Evolutionary conservation across 352 stramenopile species (phyloP).

Genomic region (Globisporangium paddicum): DNA sequence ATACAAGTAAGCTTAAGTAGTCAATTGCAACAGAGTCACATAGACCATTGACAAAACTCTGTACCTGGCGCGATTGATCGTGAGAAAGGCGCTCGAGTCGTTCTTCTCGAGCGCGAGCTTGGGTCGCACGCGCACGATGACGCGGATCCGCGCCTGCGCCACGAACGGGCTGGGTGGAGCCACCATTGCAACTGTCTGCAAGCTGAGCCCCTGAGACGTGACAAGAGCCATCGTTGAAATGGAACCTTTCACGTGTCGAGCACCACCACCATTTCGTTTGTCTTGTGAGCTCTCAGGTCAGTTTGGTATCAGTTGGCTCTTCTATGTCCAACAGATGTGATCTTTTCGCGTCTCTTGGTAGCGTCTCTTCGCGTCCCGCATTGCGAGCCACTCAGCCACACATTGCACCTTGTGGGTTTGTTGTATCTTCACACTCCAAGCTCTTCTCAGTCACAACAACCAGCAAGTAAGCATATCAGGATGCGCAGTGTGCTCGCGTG

Average conservation of each 20-base stretch:
- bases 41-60: not conserved
- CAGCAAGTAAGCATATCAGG: not conserved
- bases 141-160: slow-evolving; percentile 29
- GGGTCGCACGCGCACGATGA: slow-evolving; percentile 45
- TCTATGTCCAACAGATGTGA: slow-evolving; percentile 7
- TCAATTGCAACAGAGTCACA: not conserved
- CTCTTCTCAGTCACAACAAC: not conserved
- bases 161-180: not conserved
- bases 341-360: slow-evolving; percentile 26
- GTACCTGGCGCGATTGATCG: slow-evolving; percentile 21
- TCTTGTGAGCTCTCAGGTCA: not conserved
- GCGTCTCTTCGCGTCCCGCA: slow-evolving; percentile 12
- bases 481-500: slow-evolving; percentile 82
- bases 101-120: slow-evolving; percentile 31
- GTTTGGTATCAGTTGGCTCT: not conserved
- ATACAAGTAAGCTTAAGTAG: no score
- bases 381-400: not conserved
- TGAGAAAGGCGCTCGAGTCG: slow-evolving; percentile 29
- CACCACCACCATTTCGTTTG: not conserved
- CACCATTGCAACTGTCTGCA: not conserved
- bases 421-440: not conserved
- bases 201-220: not conserved
- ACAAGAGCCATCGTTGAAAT: not conserved
- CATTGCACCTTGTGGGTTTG: not conserved
- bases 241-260: not conserved